phyloP scores from a whole-genome alignment of 768 basidiomycete species.

The Gyrodon lividus region DNA sequence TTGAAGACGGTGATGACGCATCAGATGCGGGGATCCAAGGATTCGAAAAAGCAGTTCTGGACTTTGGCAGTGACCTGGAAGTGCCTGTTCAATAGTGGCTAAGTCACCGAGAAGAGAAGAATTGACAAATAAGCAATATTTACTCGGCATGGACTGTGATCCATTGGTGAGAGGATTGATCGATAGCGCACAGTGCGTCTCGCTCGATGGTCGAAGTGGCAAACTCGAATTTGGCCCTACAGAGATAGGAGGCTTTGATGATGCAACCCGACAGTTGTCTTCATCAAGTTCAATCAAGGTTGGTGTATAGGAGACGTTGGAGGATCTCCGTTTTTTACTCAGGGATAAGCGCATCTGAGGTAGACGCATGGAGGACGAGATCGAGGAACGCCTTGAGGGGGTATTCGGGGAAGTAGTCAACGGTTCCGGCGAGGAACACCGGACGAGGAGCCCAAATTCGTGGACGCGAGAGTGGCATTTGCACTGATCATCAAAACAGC shows the following conservation, averaged over 20 bases:
- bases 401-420: not conserved
- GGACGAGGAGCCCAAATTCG: constrained; percentile 5
- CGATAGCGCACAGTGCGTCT: constrained; percentile 13
- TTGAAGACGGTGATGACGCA: not conserved
- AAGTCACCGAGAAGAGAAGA: not conserved
- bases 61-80: not conserved
- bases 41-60: not conserved
- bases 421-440: not conserved
- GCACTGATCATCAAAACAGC: not conserved
- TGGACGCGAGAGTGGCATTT: constrained; percentile 9
- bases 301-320: not conserved
- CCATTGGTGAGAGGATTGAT: constrained; percentile 17
- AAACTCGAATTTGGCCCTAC: not conserved
- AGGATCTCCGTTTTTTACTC: constrained; percentile 6
- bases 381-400: not conserved
- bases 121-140: not conserved
- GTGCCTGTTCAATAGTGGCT: constrained; percentile 6
- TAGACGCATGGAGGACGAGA: constrained; percentile 1
- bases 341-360: constrained; percentile 12
- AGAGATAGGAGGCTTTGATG: not conserved
- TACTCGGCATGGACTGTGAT: constrained; percentile 18
- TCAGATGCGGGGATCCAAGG: not conserved
- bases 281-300: not conserved
- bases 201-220: not conserved
- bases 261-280: not conserved